Base-by-base conservation (phyloP, 805 yeast species). In the Saccharomyces jurei region DNA sequence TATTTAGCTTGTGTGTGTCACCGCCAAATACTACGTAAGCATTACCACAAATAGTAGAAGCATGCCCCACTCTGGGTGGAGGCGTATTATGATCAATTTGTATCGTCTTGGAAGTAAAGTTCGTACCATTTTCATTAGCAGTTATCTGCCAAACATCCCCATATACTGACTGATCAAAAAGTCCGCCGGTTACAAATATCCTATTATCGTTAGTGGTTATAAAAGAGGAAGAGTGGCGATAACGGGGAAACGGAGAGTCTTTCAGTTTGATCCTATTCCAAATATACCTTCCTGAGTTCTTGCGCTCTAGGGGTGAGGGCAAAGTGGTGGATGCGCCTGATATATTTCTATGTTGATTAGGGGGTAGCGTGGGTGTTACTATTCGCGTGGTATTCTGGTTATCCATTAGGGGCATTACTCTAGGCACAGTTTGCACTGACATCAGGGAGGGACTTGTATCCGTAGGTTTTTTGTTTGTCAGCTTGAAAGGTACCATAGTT, bases 61-160 rank as follows among this genome's bases (percentile, higher is more conserved):
- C 89, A 71, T 94, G 99, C 2, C 98, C 98, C 6, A 92, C 97
- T 63, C 99, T 83, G 31, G 98, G 97, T n/a, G 96, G 92, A 1
- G 97, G 97, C 17, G 89, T 81, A 51, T 86, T 83, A 57, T 85
- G 89, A 51, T 82, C 81, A 56, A 87, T 87, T 56, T 86, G 87
- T 50, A 85, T 63, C 75, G 86, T 51, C 78, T 70, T 48, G 74
- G 82, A 65, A 64, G 71, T 60, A 62, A 76, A 53, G 59, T 56
- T 36, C 71, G 71, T 53, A 69, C 77, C 67, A 52, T 70, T 63
- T 6, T 76, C 75, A 49, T 63, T 57, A 4, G 70, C 68, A 58
- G 80, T 80, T 54, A 92, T 77, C 55, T 86, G 83, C 99, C 99
- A 94, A 60, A 96, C 83, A 68, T 94, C 99, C 50, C 96, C 97